phyloP scores from a whole-genome alignment of 106 monocot species.

The Dactylorhiza incarnata region DNA sequence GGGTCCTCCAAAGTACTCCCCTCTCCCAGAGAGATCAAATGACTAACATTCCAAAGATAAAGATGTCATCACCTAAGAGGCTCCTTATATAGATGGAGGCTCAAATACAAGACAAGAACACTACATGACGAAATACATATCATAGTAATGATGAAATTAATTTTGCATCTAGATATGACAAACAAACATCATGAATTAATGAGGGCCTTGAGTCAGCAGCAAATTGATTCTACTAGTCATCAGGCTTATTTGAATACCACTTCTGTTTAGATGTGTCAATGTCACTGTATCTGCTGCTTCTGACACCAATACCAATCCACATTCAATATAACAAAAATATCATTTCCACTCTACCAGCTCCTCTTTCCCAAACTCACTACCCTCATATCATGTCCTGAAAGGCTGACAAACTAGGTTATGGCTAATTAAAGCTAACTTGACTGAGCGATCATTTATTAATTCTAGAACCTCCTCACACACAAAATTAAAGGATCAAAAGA shows the following conservation, averaged over 20 bases:
- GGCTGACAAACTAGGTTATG: background rate
- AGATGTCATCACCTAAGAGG: no score
- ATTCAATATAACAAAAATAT: background rate
- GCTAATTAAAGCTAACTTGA: background rate
- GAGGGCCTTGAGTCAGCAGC: background rate
- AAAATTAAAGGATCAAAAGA: no score
- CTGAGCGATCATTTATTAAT: background rate
- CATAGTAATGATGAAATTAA: background rate
- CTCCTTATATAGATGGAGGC: no score
- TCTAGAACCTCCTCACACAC: no score
- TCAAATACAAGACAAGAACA: no score
- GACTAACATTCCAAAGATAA: no score
- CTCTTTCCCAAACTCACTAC: background rate
- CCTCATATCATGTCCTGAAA: background rate
- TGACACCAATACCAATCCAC: background rate
- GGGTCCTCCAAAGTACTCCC: no score
- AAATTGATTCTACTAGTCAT: background rate
- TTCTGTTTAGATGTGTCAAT: background rate
- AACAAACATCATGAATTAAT: background rate
- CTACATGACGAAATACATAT: no score
- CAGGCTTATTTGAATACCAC: background rate
- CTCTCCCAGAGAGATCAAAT: no score
- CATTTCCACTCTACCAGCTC: background rate
- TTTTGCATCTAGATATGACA: background rate
- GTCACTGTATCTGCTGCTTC: background rate